These are phyloP conservation scores for Yarrowia yakushimensis DNA, from an alignment of 805 yeast species.

Conservation along the genomic window DNA sequence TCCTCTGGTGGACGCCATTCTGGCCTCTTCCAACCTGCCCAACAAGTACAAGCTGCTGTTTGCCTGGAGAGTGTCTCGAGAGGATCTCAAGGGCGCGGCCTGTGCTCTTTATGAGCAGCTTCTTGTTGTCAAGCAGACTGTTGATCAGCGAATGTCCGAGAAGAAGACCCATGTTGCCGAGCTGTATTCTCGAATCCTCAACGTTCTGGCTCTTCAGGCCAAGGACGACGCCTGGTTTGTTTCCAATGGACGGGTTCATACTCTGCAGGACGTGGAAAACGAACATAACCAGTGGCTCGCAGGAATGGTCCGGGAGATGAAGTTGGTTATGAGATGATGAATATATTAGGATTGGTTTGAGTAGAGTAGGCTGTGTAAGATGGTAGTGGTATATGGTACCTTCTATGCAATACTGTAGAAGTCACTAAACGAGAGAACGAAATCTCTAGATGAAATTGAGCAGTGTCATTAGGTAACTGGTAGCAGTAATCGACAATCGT, in stretches of 20 bases:
- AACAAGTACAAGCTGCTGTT: conserved; percentile 45
- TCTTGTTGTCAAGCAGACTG: background rate
- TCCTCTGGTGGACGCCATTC: conserved; percentile 5
- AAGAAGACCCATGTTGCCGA: background rate
- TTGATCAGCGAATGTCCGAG: background rate
- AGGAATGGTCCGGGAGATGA: background rate
- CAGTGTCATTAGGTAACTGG: no score
- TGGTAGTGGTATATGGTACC: no score
- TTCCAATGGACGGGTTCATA: background rate
- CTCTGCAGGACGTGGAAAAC: background rate
- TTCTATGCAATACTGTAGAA: no score
- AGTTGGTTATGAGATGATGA: background rate
- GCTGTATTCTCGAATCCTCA: conserved; percentile 5
- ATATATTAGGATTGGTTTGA: no score
- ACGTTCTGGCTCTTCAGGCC: conserved; percentile 1
- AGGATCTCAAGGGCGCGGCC: conserved; percentile 41
- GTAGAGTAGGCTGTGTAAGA: no score
- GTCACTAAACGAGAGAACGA: no score
- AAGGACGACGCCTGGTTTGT: conserved; percentile 21
- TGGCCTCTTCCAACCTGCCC: background rate
- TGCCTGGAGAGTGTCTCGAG: conserved; percentile 48
- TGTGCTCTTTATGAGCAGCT: conserved; percentile 30
- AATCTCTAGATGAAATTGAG: no score
- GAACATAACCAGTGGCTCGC: conserved; percentile 14
- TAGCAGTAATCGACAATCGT: no score